These are phyloP conservation scores for Dionaea muscipula DNA, from an alignment of 179 eudicot genomes.

Conservation along the genomic window DNA sequence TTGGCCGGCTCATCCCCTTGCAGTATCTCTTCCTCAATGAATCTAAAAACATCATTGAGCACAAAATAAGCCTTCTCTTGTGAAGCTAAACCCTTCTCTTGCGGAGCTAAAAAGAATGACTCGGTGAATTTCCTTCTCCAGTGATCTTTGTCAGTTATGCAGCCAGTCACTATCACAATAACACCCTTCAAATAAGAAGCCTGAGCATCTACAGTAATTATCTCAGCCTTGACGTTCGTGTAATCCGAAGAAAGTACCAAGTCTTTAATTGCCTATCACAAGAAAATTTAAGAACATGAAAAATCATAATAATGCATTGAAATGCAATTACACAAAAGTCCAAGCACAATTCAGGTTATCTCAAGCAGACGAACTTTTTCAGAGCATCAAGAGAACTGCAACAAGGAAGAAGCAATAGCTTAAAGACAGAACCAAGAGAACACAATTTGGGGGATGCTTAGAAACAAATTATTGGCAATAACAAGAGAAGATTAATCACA, in stretches of 20 bases:
- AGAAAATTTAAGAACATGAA: background rate
- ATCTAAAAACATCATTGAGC: slow-evolving; percentile 37
- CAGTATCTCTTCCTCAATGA: slow-evolving; percentile 18
- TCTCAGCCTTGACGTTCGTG: slow-evolving; percentile 22
- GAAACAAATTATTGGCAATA: no score
- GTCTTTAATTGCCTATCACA: slow-evolving; percentile 35
- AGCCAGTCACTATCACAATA: slow-evolving; percentile 45
- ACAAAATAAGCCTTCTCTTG: slow-evolving; percentile 42
- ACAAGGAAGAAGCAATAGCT: no score
- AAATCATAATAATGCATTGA: background rate
- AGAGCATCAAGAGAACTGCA: no score
- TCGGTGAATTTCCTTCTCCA: slow-evolving; percentile 36
- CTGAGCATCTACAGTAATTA: slow-evolving; percentile 39
- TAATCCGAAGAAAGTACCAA: slow-evolving; percentile 24
- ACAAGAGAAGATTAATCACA: no score
- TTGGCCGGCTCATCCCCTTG: slow-evolving; percentile 11
- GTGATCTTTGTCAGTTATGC: slow-evolving; percentile 28
- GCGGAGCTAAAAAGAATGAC: slow-evolving; percentile 54
- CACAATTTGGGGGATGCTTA: no score
- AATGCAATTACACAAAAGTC: background rate
- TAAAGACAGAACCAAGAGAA: no score
- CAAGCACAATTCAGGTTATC: no score
- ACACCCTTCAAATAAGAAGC: slow-evolving; percentile 38
- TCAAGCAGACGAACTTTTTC: no score
- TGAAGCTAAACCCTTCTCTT: slow-evolving; percentile 41